Percentiles rank a stretch among this genome's conserved stretches.
phyloP scores from a whole-genome alignment of 495 filamentous ascomycete species.

The Hypoxylon fragiforme region DNA sequence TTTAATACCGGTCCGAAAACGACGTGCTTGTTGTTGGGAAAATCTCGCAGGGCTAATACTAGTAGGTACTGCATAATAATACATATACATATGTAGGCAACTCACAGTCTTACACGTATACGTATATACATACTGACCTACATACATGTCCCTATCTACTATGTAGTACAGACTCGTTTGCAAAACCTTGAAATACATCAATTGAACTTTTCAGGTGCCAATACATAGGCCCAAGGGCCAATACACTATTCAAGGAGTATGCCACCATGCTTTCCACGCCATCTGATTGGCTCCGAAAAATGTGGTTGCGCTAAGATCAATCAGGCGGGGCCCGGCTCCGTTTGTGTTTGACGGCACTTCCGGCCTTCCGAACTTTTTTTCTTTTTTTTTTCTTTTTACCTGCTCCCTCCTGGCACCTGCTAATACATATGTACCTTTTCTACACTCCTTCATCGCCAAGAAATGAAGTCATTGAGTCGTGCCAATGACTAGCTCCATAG shows the following conservation, averaged over 20 bases:
- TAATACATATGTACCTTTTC: too few relatives aligned
- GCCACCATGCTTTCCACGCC: not conserved
- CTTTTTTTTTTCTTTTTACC: too few relatives aligned
- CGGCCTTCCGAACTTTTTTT: conserved; percentile 23
- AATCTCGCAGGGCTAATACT: too few relatives aligned
- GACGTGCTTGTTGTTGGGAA: conserved; percentile 1
- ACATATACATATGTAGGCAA: conserved; percentile 4
- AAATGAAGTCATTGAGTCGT: conserved; percentile 13
- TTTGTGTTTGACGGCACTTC: conserved; percentile 23
- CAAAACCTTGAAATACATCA: conserved; percentile 4
- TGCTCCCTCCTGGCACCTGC: too few relatives aligned
- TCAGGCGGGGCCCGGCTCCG: conserved; percentile 12
- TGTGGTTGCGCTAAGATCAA: conserved; percentile 13
- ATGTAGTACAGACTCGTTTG: conserved; percentile 1
- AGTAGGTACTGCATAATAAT: not conserved
- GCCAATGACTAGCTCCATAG: not conserved
- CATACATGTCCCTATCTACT: too few relatives aligned
- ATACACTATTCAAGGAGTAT: conserved; percentile 1
- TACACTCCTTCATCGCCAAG: too few relatives aligned
- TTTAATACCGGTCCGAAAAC: too few relatives aligned
- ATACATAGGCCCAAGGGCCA: not conserved
- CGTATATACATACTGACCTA: too few relatives aligned
- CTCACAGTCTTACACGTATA: too few relatives aligned
- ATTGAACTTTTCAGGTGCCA: conserved; percentile 1
- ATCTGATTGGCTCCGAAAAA: conserved; percentile 1